Evolutionary conservation across 305 asterid genomes (phyloP), one percentile per base, ranked within the genome.

Genomic region (Fraxinus xanthoxyloides): DNA sequence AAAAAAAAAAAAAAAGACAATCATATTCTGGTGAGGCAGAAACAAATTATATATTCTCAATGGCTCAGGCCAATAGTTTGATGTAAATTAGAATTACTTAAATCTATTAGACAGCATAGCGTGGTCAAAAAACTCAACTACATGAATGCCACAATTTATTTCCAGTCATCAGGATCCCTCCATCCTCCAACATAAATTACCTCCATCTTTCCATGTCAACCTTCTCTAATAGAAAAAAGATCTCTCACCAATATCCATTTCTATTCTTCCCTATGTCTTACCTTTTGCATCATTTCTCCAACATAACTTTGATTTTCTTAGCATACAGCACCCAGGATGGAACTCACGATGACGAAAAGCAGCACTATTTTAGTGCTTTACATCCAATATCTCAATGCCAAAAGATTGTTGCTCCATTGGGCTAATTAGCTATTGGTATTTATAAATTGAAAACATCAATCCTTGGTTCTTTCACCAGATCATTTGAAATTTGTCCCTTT

Each of bases 381-480:
- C 51, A 77, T 48, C 21, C 28, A 80, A 56, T 28, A 76, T 76
- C 75, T 38, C n/a, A n/a, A 38, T 65, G 31, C 2, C 65, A 70
- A 81, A 65, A 81, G 76, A 59, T 65, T 61, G 36, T 75, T 56
- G 10, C 26, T 63, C 38, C 84, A 84, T 40, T 78, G 19, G 78
- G 76, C 72, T 73, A 30, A 70, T 51, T n/a, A 73, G 77, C 67
- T 77, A 72, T 31, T 77, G 81, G 78, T 72, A 76, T 79, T 80
- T 19, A 75, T 12, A 40, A 12, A 40, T 38, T 80, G 17, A 34
- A 35, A 70, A 40, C 54, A 36, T 56, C 40, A 13, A 65, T 31
- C 32, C 72, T n/a, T 56, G 36, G 76, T 56, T 26, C 69, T 84
- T 61, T 31, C 61, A n/a, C 28, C 13, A 28, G 72, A 75, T 28